Evolutionary conservation across 345 rosid genomes (phyloP).

Genomic region (Trapa bicornis): DNA sequence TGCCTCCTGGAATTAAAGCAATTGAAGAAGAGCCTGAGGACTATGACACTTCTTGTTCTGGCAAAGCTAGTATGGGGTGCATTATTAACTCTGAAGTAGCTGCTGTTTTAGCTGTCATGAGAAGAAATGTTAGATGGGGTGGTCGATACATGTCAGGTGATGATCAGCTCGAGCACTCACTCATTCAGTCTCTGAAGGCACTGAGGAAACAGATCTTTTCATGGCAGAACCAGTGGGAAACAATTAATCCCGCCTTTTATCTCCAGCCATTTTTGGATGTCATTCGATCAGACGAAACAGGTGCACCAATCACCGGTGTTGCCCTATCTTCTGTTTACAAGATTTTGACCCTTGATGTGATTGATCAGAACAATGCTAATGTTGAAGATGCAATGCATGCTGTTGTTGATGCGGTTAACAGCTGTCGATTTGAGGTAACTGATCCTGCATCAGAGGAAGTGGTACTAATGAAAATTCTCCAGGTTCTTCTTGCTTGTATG

Average conservation of each 20-base stretch:
- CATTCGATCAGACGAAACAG: slow-evolving; percentile 82
- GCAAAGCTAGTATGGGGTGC: slow-evolving; percentile 57
- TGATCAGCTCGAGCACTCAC: slow-evolving; percentile 82
- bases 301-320: slow-evolving; percentile 84
- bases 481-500: slow-evolving; percentile 90
- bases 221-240: slow-evolving; percentile 87
- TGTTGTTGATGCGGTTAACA: slow-evolving; percentile 93
- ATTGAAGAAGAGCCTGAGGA: slow-evolving; percentile 97
- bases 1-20: slow-evolving; percentile 75
- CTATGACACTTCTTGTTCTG: slow-evolving; percentile 39
- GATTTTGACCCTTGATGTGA: slow-evolving; percentile 63
- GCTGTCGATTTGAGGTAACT: slow-evolving; percentile 94
- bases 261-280: slow-evolving; percentile 92
- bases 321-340: slow-evolving; percentile 88
- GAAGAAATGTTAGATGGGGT: slow-evolving; percentile 98
- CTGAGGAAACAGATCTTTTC: slow-evolving; percentile 73
- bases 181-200: slow-evolving; percentile 80
- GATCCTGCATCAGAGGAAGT: slow-evolving; percentile 98
- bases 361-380: slow-evolving; percentile 64
- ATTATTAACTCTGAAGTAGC: slow-evolving; percentile 80
- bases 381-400: slow-evolving; percentile 87
- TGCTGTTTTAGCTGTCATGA: slow-evolving; percentile 93
- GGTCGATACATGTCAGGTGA: slow-evolving; percentile 89
- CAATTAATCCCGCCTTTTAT: slow-evolving; percentile 63
- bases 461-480: slow-evolving; percentile 95